phyloP scores from a whole-genome alignment of 345 rosid species.

The Odontarrhena argentea region DNA sequence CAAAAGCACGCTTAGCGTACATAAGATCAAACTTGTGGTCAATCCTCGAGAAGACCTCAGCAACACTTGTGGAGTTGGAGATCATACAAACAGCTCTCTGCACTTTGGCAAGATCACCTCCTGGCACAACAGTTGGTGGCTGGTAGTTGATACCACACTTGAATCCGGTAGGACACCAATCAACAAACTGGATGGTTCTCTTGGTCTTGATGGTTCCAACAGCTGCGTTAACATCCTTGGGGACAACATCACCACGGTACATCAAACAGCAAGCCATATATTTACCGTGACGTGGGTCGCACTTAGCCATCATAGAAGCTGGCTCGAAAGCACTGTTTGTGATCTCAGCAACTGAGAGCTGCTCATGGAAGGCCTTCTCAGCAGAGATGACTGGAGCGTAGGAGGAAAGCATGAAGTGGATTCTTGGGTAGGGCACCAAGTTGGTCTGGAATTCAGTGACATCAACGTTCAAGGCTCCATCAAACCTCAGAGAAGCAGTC shows the following conservation, averaged over 20 bases:
- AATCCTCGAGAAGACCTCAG: slow-evolving; percentile 74
- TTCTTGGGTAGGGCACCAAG: slow-evolving; percentile 80
- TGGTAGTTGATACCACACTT: slow-evolving; percentile 79
- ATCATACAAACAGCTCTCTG: slow-evolving; percentile 86
- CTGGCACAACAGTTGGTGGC: slow-evolving; percentile 84
- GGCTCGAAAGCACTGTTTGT: slow-evolving; percentile 63
- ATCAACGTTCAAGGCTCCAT: slow-evolving; percentile 79
- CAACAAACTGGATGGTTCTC: slow-evolving; percentile 73
- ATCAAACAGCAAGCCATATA: slow-evolving; percentile 85
- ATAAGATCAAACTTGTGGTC: slow-evolving; percentile 79
- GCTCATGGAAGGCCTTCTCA: slow-evolving; percentile 61
- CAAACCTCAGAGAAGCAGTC: slow-evolving; percentile 81
- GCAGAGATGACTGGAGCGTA: slow-evolving; percentile 78
- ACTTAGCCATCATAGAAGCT: slow-evolving; percentile 64
- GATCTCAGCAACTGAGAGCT: slow-evolving; percentile 67
- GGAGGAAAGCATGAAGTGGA: slow-evolving; percentile 85
- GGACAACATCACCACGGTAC: slow-evolving; percentile 85
- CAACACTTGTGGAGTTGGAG: slow-evolving; percentile 77
- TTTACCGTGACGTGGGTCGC: slow-evolving; percentile 89
- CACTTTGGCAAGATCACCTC: slow-evolving; percentile 80
- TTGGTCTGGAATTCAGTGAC: slow-evolving; percentile 82
- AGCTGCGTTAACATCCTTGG: slow-evolving; percentile 76
- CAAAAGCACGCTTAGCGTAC: slow-evolving; percentile 78
- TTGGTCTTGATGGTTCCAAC: slow-evolving; percentile 78
- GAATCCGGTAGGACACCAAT: slow-evolving; percentile 85